These are phyloP conservation scores for Coffea canephora DNA, from an alignment of 257 asterid species.

Conservation along the genomic window DNA sequence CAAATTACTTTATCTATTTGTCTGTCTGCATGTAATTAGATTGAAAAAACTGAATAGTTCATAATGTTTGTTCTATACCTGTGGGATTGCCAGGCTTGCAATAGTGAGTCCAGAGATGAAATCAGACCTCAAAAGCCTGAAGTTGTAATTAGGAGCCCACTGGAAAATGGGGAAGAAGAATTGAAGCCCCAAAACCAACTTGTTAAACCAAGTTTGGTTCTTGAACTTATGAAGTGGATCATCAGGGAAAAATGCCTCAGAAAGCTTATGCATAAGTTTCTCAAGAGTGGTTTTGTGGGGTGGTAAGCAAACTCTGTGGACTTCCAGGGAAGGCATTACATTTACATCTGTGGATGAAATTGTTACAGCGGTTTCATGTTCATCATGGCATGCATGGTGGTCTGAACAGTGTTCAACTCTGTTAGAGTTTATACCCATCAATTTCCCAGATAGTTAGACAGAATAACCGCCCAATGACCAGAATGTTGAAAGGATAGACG, in stretches of 20 bases:
- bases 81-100: slow-evolving; percentile 92
- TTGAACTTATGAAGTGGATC: slow-evolving; percentile 82
- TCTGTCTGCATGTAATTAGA: no score
- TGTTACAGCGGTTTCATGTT: slow-evolving; percentile 15
- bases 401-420: slow-evolving; percentile 50
- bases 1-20: not conserved
- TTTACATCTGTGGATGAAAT: slow-evolving; percentile 15
- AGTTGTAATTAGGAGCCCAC: slow-evolving; percentile 69
- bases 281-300: slow-evolving; percentile 58
- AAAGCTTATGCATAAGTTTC: slow-evolving; percentile 63
- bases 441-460: not conserved
- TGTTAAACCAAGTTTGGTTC: slow-evolving; percentile 56
- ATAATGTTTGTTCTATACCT: slow-evolving; percentile 32
- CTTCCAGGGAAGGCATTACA: slow-evolving; percentile 31
- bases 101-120: slow-evolving; percentile 78
- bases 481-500: not conserved
- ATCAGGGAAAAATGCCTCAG: slow-evolving; percentile 87
- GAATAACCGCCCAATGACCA: not conserved
- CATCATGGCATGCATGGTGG: slow-evolving; percentile 22
- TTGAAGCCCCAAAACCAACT: slow-evolving; percentile 57
- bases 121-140: slow-evolving; percentile 56
- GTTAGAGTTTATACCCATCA: slow-evolving; percentile 53
- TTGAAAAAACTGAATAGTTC: not conserved
- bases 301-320: slow-evolving; percentile 69
- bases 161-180: slow-evolving; percentile 72